Conservation (phyloP, 306 rosid species). For the Pachyrhizus erosus region DNA sequence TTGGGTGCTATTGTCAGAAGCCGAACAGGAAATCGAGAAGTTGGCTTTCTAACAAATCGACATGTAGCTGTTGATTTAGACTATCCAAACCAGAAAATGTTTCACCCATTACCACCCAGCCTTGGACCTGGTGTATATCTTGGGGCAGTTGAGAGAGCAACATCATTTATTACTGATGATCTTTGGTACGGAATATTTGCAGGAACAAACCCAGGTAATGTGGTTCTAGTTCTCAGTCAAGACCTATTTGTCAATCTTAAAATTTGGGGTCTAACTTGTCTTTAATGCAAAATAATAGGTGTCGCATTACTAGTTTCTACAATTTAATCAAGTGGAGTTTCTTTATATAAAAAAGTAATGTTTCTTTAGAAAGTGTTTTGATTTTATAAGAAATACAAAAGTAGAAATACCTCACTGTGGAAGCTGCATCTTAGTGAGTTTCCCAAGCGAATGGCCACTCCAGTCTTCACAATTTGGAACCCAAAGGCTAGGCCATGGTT, state of each 20-base stretch:
- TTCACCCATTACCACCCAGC: slow-evolving; percentile 98
- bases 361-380: slow-evolving; percentile 15
- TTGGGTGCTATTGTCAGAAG: slow-evolving; percentile 97
- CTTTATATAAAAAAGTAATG: not conserved
- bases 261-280: slow-evolving; percentile 26
- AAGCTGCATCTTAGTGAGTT: slow-evolving; percentile 12
- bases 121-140: slow-evolving; percentile 99
- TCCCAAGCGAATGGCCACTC: slow-evolving; percentile 1
- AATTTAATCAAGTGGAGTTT: not conserved
- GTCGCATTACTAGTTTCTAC: not conserved
- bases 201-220: slow-evolving; percentile 97
- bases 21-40: slow-evolving; percentile 85
- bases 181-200: slow-evolving; percentile 99
- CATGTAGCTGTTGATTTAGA: slow-evolving; percentile 99
- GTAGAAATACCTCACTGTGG: not conserved
- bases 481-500: slow-evolving; percentile 4
- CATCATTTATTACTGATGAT: slow-evolving; percentile 96
- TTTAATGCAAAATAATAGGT: not conserved
- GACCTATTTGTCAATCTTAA: slow-evolving; percentile 15
- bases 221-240: slow-evolving; percentile 8
- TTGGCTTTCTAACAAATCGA: slow-evolving; percentile 96
- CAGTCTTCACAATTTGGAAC: not conserved
- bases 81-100: slow-evolving; percentile 99
- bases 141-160: slow-evolving; percentile 99
- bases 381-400: not conserved